Conservation (phyloP, 768 basidiomycete genomes). For the Mycena polygramma region DNA sequence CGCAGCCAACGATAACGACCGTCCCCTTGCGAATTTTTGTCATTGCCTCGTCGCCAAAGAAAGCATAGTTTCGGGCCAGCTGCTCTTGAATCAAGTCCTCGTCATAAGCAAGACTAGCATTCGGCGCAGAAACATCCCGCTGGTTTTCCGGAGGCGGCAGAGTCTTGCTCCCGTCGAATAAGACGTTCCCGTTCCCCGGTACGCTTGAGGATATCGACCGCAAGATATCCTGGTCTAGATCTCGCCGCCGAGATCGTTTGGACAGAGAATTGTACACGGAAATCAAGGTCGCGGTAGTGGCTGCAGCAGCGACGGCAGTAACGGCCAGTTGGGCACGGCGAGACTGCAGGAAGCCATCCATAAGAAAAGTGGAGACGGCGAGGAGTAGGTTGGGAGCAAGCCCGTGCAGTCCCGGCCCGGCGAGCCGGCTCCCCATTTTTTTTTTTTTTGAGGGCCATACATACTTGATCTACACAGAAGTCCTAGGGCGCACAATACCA, state of each 20-base stretch:
- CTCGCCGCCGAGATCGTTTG: conserved; percentile 61
- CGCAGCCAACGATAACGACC: conserved; percentile 94
- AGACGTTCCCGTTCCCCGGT: conserved; percentile 18
- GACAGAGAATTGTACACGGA: conserved; percentile 67
- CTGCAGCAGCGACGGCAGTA: conserved; percentile 74
- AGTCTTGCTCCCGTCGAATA: conserved; percentile 1
- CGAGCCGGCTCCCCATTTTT: too few relatives aligned
- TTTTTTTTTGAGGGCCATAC: too few relatives aligned
- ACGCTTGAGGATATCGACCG: conserved; percentile 57
- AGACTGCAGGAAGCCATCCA: conserved; percentile 57
- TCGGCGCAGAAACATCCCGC: conserved; percentile 1
- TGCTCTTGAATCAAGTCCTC: conserved; percentile 91
- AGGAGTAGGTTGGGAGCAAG: not conserved
- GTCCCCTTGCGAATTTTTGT: conserved; percentile 75
- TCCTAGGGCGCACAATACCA: too few relatives aligned
- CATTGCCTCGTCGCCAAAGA: conserved; percentile 94
- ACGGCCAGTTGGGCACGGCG: conserved; percentile 76
- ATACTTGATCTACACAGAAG: too few relatives aligned
- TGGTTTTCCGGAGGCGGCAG: not conserved
- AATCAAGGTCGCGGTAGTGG: conserved; percentile 71
- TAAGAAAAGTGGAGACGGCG: conserved; percentile 15
- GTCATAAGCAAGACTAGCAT: conserved; percentile 57
- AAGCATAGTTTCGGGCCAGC: conserved; percentile 93
- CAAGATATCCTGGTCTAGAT: conserved; percentile 69
- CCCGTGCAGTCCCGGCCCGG: too few relatives aligned